Percentiles rank a stretch among this genome's conserved stretches.
These are phyloP conservation scores for Cryptococcus sp. DNA, from an alignment of 1,284 basidiomycete genomes.

Conservation along the genomic window DNA sequence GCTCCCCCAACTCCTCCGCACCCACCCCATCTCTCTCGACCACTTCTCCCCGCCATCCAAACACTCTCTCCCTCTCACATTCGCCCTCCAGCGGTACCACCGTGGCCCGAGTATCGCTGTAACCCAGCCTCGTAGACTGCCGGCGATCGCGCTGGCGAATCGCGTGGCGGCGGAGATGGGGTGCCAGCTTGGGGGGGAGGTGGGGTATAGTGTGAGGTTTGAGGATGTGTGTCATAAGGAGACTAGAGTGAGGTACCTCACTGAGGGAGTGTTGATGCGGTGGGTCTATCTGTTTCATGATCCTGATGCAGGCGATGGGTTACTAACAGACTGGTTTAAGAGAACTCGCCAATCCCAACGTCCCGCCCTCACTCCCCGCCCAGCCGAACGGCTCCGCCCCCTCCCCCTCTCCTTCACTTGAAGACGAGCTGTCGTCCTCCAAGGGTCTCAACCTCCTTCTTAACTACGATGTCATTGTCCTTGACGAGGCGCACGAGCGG, in stretches of 20 bases:
- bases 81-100: conserved; percentile 33
- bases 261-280: conserved; percentile 93
- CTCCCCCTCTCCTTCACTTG: background rate
- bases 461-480: conserved; percentile 82
- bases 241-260: conserved; percentile 86
- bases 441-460: conserved; percentile 57
- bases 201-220: conserved; percentile 95
- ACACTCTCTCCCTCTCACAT: conserved; percentile 15
- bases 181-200: conserved; percentile 63
- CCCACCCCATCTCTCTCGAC: conserved; percentile 26
- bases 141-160: conserved; percentile 84
- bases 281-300: conserved; percentile 57
- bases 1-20: conserved; percentile 83
- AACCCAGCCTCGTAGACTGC: conserved; percentile 91
- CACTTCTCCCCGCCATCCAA: conserved; percentile 19
- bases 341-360: conserved; percentile 27
- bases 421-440: background rate
- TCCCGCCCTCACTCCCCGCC: background rate
- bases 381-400: background rate
- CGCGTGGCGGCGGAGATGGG: conserved; percentile 86
- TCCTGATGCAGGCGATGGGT: conserved; percentile 2
- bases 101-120: conserved; percentile 70
- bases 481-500: conserved; percentile 97
- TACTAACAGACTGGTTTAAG: conserved; percentile 3
- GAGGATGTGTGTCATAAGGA: conserved; percentile 69